Evolutionary conservation across 257 asterid genomes (phyloP).

Genomic region (Lycium ferocissimum): DNA sequence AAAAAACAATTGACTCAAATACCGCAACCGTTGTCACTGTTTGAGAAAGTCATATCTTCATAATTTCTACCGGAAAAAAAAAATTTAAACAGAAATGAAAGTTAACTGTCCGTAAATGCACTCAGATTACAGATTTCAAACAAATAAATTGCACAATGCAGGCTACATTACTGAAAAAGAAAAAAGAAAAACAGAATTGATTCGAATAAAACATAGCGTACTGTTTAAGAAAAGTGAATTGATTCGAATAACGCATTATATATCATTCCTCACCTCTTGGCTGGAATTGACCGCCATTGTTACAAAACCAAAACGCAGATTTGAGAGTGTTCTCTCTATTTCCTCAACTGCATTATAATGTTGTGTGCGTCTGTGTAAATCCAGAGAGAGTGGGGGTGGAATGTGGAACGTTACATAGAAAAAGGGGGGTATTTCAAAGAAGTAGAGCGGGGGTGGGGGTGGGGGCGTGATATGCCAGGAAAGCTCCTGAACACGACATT

Average conservation of each 20-base stretch:
- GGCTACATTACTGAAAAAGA: not conserved
- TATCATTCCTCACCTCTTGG: slow-evolving; percentile 38
- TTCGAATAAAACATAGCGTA: slow-evolving; percentile 15
- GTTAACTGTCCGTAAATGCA: too few relatives aligned
- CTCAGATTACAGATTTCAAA: not conserved
- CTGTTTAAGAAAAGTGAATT: not conserved
- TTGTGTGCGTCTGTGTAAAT: not conserved
- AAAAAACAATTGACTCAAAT: too few relatives aligned
- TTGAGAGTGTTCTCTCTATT: not conserved
- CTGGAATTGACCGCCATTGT: slow-evolving; percentile 46
- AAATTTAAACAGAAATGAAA: not conserved
- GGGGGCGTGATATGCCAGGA: slow-evolving; percentile 28
- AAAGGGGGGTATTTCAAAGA: not conserved
- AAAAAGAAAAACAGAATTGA: not conserved
- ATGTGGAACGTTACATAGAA: slow-evolving; percentile 30
- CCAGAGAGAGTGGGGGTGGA: not conserved
- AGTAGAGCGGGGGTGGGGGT: not conserved
- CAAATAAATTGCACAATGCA: not conserved
- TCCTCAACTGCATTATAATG: slow-evolving; percentile 29
- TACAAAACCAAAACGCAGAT: not conserved
- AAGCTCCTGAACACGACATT: slow-evolving; percentile 44
- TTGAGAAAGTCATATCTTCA: too few relatives aligned
- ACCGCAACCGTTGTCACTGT: too few relatives aligned
- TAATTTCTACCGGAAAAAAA: not conserved
- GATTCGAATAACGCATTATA: not conserved